phyloP scores from a whole-genome alignment of 768 basidiomycete genomes.

The Phlebiopsis gigantea region DNA sequence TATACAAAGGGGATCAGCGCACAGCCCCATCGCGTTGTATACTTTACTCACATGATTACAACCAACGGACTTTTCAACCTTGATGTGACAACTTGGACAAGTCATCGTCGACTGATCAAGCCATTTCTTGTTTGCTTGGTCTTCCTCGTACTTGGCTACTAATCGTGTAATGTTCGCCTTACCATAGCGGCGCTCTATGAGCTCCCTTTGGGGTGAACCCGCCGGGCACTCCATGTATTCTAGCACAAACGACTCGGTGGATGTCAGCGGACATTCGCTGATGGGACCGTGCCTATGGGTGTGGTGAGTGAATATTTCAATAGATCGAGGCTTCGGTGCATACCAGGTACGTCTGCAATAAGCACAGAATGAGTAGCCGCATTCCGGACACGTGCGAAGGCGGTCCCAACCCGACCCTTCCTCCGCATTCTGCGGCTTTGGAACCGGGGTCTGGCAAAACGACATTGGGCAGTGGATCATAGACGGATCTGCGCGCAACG shows the following conservation, averaged over 20 bases:
- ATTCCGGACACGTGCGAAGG: slow-evolving; percentile 65
- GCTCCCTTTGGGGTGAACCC: slow-evolving; percentile 40
- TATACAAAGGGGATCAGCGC: slow-evolving; percentile 21
- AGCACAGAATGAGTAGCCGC: slow-evolving; percentile 76
- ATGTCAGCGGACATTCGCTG: slow-evolving; percentile 60
- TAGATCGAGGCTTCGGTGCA: slow-evolving; percentile 15
- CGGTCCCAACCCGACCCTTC: slow-evolving; percentile 67
- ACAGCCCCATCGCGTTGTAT: slow-evolving; percentile 10
- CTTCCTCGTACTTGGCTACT: slow-evolving; percentile 62
- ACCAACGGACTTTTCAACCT: slow-evolving; percentile 71
- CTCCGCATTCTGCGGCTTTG: slow-evolving; percentile 43
- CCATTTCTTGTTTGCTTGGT: slow-evolving; percentile 71
- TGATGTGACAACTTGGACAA: slow-evolving; percentile 69
- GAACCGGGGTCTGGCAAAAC: slow-evolving; percentile 77
- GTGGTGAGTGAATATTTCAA: background rate
- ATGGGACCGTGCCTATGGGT: slow-evolving; percentile 76
- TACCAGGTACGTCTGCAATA: slow-evolving; percentile 82
- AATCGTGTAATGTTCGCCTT: slow-evolving; percentile 53
- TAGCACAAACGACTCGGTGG: slow-evolving; percentile 57
- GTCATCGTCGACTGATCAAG: slow-evolving; percentile 59
- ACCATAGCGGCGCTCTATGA: slow-evolving; percentile 64
- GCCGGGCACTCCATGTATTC: slow-evolving; percentile 61
- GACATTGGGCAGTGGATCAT: slow-evolving; percentile 77
- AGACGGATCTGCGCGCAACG: slow-evolving; percentile 52
- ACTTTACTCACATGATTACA: slow-evolving; percentile 73